Base-by-base conservation (phyloP, 148 eudicot genomes). In the Vaccinium corymbosum region DNA sequence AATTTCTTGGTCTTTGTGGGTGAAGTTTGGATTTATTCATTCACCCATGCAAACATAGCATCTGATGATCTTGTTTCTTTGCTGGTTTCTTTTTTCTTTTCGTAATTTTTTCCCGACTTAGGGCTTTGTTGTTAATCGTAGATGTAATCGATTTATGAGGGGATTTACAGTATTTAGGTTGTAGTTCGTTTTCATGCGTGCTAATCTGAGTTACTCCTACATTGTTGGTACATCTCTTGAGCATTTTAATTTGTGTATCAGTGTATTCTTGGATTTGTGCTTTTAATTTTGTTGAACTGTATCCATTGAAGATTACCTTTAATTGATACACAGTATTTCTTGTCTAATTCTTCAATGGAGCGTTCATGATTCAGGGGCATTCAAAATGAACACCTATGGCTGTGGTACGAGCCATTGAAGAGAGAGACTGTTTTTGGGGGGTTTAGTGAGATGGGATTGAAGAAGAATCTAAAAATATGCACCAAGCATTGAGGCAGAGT, bases 1-100 rank as follows among this genome's bases (percentile, higher is more conserved):
- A 85, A 88, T 79, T 75, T 15, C 15, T 77, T 71, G 80, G n/a
- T 55, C 77, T 74, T 79, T 76, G 20, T 68, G 82, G 85, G 87
- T 85, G 70, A 72, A n/a, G 55, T 16, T 84, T 52, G 80, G 32
- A 64, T 64, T 64, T 50, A 50, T 32, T 20, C 38, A 32, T 78
- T 4, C 72, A 38, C 87, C 81, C 53, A 32, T 22, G 61, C 4
- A 70, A 80, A 74, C 51, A 82, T 71, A 84, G 83, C 70, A 72
- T 72, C 48, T 15, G 51, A 51, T 15, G 51, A 51, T 66, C 81
- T 62, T 42, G 8, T 75, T 82, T 81, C 35, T 32, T 35, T 38
- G 73, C 3, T 53, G 20, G 62, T 50, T 61, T 20, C 15, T 70
- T 22, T 8, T 16, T 20, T 49, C 0, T 27, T 68, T 68, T 27